Conservation (phyloP, 2,329 filamentous ascomycete species). For the Periconia macrospinosa region DNA sequence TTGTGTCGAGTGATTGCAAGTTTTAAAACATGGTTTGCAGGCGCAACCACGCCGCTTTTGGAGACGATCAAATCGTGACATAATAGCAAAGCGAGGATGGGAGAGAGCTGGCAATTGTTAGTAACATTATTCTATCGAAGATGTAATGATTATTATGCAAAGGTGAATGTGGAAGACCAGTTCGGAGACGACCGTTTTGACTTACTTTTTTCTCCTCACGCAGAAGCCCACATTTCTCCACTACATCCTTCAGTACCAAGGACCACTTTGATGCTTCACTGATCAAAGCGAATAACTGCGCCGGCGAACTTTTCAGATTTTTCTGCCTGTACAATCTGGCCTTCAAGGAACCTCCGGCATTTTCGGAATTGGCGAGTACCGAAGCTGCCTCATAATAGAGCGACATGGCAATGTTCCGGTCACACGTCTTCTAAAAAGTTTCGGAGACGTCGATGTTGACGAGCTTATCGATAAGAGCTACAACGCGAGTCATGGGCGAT, state of each 20-base stretch:
- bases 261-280: constrained; percentile 93
- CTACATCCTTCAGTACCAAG: constrained; percentile 79
- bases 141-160: neutral
- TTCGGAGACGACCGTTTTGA: constrained; percentile 13
- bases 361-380: constrained; percentile 65
- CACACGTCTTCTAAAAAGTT: neutral
- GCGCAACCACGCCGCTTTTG: constrained; percentile 80
- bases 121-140: neutral
- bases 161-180: neutral
- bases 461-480: neutral
- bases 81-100: constrained; percentile 76
- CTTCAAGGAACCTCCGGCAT: constrained; percentile 81
- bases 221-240: constrained; percentile 77
- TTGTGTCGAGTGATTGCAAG: constrained; percentile 79
- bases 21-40: constrained; percentile 75
- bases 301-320: constrained; percentile 73
- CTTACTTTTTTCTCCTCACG: constrained; percentile 80
- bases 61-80: constrained; percentile 83
- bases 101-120: constrained; percentile 66
- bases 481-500: neutral
- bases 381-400: constrained; percentile 90
- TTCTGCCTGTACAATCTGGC: constrained; percentile 78
- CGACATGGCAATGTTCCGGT: constrained; percentile 64
- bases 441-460: neutral
- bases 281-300: constrained; percentile 84